Base-by-base conservation (phyloP, 495 filamentous ascomycete genomes). In the Collariella sp. region DNA sequence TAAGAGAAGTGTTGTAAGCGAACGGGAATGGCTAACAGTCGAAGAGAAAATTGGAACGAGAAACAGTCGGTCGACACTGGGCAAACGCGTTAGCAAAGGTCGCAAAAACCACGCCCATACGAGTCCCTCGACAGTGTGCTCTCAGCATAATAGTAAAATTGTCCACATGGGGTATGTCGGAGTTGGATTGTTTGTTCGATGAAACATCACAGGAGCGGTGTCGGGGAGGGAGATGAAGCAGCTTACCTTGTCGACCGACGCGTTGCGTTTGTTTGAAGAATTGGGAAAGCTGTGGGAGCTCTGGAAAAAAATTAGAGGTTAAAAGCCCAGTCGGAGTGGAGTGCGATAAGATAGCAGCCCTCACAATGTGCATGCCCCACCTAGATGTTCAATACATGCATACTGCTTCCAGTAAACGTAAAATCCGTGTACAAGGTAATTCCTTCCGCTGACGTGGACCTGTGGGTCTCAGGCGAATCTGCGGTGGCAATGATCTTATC, bases 141-240 rank as follows among this genome's bases (percentile, higher is more conserved):
- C 71, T 87, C 84, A 87, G 83, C 68, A 76, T 81, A 82, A 81
- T 82, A 83, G 77, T 76, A 62, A 67, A 66, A 67, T 60, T 65
- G 71, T 87, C 84, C 83, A 78, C 85, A 87, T 72, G 76, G 73
- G 70, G 67, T 80, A 68, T n/a, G 72, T 90, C 83, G 82, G 86
- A 83, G 67, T 87, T 88, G 84, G 85, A 88, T 88, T 88, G 83
- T 87, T 87, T 82, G 69, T 33, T 46, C n/a, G n/a, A n/a, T n/a
- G n/a, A 3, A 67, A 76, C 72, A 71, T 79, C 75, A 83, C 22
- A 58, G 63, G 46, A 63, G 64, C 58, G 52, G 26, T 46, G 47
- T 33, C 29, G 50, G 50, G 56, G 58, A 48, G 52, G 54, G 58
- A 44, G 52, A 62, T 67, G 69, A 72, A 70, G 36, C 40, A 46